Evolutionary conservation across 768 basidiomycete genomes (phyloP), one percentile per base, ranked within the genome.

Genomic region (Russula dissimulans): DNA sequence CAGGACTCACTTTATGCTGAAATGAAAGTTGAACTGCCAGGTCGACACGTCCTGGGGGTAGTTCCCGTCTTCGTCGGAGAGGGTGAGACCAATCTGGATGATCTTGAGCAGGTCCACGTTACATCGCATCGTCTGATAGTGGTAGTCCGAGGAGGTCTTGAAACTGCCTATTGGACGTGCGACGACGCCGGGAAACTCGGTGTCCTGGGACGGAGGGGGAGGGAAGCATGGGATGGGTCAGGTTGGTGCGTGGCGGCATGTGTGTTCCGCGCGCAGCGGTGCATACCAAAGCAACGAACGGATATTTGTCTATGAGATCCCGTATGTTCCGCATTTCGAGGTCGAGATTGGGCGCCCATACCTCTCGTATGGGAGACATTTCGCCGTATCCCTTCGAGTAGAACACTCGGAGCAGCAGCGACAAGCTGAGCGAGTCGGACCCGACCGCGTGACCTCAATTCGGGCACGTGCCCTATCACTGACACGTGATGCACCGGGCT

Each of bases 21-120:
- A 99, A 69, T 81, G 83, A 77, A 99, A 98, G 73, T 99, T 99
- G 77, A 99, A 99, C 73, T 99, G 97, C 97, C 97, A 99, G 55
- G 95, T 97, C 34, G 89, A 89, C 39, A 87, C 82, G 55, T 95
- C 95, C 66, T 85, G 85, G 11, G 95, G 92, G 59, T 86, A 85
- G 69, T 94, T 87, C 5, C 97, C 97, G 36, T 97, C 84, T 71
- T 95, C 93, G 72, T 98, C 93, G 43, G 91, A 87, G 32, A 99
- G 77, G 6, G 97, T 97, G 65, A 99, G 81, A 5, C 97, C 97
- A 62, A 98, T 85, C 76, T 99, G 97, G 53, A 99, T 97, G 74
- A 98, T 90, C 77, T 92, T 93, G 66, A 99, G 81, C 51, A 98
- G 78, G 79, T 99, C 97, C 68, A 98, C 97, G 74, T 99, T 99